phyloP scores from a whole-genome alignment of 768 basidiomycete species.

The Strobilomyces echinocephalus region DNA sequence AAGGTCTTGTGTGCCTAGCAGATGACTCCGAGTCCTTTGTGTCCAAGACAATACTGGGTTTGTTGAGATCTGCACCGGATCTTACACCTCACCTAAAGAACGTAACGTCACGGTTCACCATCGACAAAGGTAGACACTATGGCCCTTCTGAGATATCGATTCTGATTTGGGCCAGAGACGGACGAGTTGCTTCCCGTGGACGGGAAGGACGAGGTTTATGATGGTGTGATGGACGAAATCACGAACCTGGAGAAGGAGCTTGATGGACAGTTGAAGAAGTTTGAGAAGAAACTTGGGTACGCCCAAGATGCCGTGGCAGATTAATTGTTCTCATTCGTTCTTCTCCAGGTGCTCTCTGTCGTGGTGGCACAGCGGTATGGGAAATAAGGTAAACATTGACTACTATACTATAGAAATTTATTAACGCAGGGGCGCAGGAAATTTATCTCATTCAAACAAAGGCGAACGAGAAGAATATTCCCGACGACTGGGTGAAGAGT shows the following conservation, averaged over 20 bases:
- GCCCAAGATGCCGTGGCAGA: constrained; percentile 4
- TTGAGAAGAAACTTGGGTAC: constrained; percentile 67
- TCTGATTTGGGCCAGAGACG: constrained; percentile 40
- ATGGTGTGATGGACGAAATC: constrained; percentile 71
- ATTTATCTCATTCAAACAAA: constrained; percentile 84
- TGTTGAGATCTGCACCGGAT: constrained; percentile 81
- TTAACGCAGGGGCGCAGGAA: constrained; percentile 48
- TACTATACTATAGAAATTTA: background rate
- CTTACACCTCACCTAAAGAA: constrained; percentile 65
- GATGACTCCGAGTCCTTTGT: constrained; percentile 69
- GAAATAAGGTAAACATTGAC: constrained; percentile 60
- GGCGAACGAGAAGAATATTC: constrained; percentile 56
- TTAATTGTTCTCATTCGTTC: constrained; percentile 12
- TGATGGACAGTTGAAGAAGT: constrained; percentile 58
- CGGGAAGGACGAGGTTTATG: constrained; percentile 87
- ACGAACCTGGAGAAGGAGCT: constrained; percentile 63
- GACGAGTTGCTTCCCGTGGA: constrained; percentile 73
- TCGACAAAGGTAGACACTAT: constrained; percentile 50
- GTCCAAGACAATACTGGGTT: constrained; percentile 67
- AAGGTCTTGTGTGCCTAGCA: constrained; percentile 58
- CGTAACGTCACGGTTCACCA: constrained; percentile 61
- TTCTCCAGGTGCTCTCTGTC: constrained; percentile 43
- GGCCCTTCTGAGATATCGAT: constrained; percentile 4
- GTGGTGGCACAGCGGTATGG: constrained; percentile 76
- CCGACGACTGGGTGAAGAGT: constrained; percentile 78